Evolutionary conservation across 805 yeast genomes (phyloP), one percentile per base, ranked within the genome.

Genomic region (Vanderwaltozyma polyspora): DNA sequence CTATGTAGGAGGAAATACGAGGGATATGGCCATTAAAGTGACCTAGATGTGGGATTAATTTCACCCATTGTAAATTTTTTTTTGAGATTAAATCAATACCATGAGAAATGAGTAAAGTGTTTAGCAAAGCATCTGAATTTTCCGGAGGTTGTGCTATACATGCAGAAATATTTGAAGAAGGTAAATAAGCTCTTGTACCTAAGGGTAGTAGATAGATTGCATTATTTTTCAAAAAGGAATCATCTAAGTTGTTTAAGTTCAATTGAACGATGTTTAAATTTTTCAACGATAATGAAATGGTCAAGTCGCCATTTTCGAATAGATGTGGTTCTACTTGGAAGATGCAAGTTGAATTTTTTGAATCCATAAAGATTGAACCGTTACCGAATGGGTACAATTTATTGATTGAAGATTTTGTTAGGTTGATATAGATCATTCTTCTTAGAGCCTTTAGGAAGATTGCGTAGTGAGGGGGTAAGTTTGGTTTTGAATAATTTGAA

Each of bases 1-100:
- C 62, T 30, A 76, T 61, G 51, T 70, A 80, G 17, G 65, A 63
- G 10, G 85, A 63, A 3, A 81, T 67, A 9, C 64, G 64, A 0
- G 86, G 76, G 0, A 87, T 74, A 43, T 74, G 68, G 16, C 79
- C 81, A 52, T 77, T 79, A 41, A 79, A 61, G 49, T 79, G 86
- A 38, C 68, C 70, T 32, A 79, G 51, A 42, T 79, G 74, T 2
- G 91, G 91, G 3, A 77, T 66, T 11, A 81, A 54, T 48, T 71
- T 78, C 12, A 81, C 66, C 91, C 89, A 81, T 27, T 61, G 55
- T 13, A 64, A 43, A 15, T 56, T 53, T 19, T 52, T 46, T 19
- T 46, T 43, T 11, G 44, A 32, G 3, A 32, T 34, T 13, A 57
- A 34, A 22, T 52, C 43, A 17, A 58, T 49, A 3, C 62, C 61